These are phyloP conservation scores for Penicillium corylophilum DNA, from an alignment of 2,329 filamentous ascomycete species.

Conservation along the genomic window DNA sequence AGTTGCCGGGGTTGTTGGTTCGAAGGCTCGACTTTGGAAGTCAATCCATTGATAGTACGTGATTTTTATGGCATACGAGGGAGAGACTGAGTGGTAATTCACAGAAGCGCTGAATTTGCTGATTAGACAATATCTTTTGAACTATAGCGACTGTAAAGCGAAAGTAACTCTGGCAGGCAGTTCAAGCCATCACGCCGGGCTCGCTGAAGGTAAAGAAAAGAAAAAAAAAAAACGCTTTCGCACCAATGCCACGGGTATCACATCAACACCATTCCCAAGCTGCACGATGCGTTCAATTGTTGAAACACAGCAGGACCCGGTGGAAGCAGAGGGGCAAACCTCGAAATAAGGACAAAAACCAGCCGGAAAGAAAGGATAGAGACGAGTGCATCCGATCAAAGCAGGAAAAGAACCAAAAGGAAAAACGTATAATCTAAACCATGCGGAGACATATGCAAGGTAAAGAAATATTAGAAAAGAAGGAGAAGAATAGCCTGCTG, in stretches of 20 bases:
- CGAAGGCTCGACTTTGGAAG: not conserved
- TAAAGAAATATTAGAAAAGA: slow-evolving; percentile 9
- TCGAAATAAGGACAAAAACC: slow-evolving; percentile 1
- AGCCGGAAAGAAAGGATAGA: not conserved
- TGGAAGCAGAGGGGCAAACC: slow-evolving; percentile 9
- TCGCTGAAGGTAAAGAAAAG: slow-evolving; percentile 4
- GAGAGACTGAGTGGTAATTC: not conserved
- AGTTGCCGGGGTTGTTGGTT: slow-evolving; percentile 19
- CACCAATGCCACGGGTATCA: slow-evolving; percentile 26
- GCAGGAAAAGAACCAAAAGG: not conserved
- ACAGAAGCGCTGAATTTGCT: slow-evolving; percentile 15
- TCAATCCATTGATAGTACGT: not conserved
- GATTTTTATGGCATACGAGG: not conserved
- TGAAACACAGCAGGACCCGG: slow-evolving; percentile 15
- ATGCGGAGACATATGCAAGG: slow-evolving; percentile 13
- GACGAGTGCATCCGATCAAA: not conserved
- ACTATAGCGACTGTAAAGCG: slow-evolving; percentile 22
- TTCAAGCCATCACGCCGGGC: slow-evolving; percentile 3
- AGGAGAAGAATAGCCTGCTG: slow-evolving; percentile 5
- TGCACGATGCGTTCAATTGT: slow-evolving; percentile 11
- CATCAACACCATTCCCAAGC: slow-evolving; percentile 20
- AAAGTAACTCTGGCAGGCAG: slow-evolving; percentile 6
- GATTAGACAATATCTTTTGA: slow-evolving; percentile 22
- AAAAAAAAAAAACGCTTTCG: slow-evolving; percentile 9
- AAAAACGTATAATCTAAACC: slow-evolving; percentile 9